phyloP scores from a whole-genome alignment of 495 filamentous ascomycete genomes.

The Margaritispora aquatica region DNA sequence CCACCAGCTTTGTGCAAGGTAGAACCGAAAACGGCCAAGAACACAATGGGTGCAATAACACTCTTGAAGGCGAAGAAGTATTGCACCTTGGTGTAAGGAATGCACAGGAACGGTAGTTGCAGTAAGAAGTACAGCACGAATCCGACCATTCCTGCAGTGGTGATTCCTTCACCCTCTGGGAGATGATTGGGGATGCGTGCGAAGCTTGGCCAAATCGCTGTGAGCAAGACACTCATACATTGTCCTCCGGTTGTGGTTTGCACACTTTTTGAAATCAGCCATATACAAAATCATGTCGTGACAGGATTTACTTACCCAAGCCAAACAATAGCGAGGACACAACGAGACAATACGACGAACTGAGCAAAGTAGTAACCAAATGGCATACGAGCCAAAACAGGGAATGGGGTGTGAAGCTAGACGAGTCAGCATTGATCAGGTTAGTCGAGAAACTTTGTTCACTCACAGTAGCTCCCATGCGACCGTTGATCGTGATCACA shows the following conservation, averaged over 20 bases:
- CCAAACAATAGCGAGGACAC: constrained; percentile 65
- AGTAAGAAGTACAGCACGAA: constrained; percentile 41
- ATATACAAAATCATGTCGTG: constrained; percentile 6
- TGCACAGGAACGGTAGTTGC: constrained; percentile 45
- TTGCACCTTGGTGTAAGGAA: constrained; percentile 39
- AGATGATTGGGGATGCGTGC: constrained; percentile 38
- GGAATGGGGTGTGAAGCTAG: constrained; percentile 57
- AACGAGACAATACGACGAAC: constrained; percentile 58
- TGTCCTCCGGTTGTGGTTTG: constrained; percentile 46
- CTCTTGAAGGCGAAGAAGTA: constrained; percentile 19
- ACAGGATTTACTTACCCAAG: constrained; percentile 36
- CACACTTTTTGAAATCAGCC: constrained; percentile 12
- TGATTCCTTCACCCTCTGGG: constrained; percentile 35
- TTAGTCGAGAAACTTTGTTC: neutral
- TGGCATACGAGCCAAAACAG: constrained; percentile 56
- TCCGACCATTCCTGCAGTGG: constrained; percentile 38
- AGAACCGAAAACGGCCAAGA: constrained; percentile 14
- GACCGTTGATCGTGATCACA: constrained; percentile 56
- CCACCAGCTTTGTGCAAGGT: constrained; percentile 14
- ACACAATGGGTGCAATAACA: constrained; percentile 17
- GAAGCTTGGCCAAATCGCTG: constrained; percentile 27
- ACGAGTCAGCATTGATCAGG: constrained; percentile 9
- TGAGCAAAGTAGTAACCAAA: constrained; percentile 68
- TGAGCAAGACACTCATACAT: constrained; percentile 57
- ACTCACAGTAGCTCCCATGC: constrained; percentile 43